These are phyloP conservation scores for Suillus subaureus DNA, from an alignment of 768 basidiomycete species.

Conservation along the genomic window DNA sequence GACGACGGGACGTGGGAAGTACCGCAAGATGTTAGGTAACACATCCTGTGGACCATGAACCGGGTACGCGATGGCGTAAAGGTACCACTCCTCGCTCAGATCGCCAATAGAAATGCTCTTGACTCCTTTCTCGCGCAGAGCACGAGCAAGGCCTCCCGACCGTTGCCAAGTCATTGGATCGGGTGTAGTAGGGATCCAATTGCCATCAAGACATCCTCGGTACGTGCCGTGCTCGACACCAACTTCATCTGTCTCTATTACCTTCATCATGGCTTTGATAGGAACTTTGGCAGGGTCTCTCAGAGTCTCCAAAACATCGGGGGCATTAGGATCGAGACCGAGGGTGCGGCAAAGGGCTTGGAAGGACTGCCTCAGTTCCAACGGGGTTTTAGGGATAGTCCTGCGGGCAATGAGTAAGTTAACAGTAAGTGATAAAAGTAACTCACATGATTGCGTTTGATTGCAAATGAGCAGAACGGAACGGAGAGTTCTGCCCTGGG, in stretches of 20 bases:
- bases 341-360: conserved; percentile 60
- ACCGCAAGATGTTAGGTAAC: conserved; percentile 57
- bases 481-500: conserved; percentile 56
- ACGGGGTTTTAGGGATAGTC: conserved; percentile 58
- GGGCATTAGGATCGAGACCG: conserved; percentile 51
- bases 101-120: conserved; percentile 67
- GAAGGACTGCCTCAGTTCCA: conserved; percentile 63
- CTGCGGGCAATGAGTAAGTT: conserved; percentile 30
- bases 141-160: conserved; percentile 56
- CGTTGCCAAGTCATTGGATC: conserved; percentile 73
- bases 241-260: conserved; percentile 59
- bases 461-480: conserved; percentile 65
- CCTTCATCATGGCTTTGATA: conserved; percentile 50
- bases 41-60: conserved; percentile 53
- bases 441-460: conserved; percentile 75
- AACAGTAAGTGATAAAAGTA: not conserved
- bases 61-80: conserved; percentile 72
- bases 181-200: conserved; percentile 55
- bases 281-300: conserved; percentile 51
- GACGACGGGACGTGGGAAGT: conserved; percentile 55
- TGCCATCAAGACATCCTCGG: conserved; percentile 62
- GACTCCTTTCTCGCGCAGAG: conserved; percentile 58
- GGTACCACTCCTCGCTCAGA: conserved; percentile 74
- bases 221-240: conserved; percentile 63
- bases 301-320: conserved; percentile 52